phyloP scores from a whole-genome alignment of 768 basidiomycete genomes.

The Hortiboletus flavorubellus region DNA sequence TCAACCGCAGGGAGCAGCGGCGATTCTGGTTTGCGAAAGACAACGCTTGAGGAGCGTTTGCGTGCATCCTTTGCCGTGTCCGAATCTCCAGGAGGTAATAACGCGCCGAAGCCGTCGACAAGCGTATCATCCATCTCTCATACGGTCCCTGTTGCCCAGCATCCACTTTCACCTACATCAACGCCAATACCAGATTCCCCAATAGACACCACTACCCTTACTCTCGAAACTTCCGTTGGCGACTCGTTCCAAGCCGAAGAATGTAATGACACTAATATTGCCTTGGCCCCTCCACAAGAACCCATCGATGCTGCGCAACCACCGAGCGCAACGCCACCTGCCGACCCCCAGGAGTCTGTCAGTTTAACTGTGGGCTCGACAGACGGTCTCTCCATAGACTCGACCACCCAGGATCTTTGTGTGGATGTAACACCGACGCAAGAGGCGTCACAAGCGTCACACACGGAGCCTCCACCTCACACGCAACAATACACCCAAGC shows the following conservation, averaged over 20 bases:
- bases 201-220: background rate
- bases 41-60: constrained; percentile 74
- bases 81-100: constrained; percentile 46
- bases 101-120: constrained; percentile 40
- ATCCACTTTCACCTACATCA: constrained; percentile 41
- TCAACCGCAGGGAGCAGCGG: constrained; percentile 10
- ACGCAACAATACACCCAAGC: background rate
- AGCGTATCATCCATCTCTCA: constrained; percentile 37
- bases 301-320: background rate
- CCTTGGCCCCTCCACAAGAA: background rate
- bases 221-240: background rate
- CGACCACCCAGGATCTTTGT: background rate
- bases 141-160: constrained; percentile 23
- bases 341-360: background rate
- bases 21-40: constrained; percentile 40
- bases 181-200: constrained; percentile 45
- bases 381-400: background rate
- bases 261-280: background rate
- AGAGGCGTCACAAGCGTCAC: background rate
- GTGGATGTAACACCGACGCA: background rate
- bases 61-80: constrained; percentile 58
- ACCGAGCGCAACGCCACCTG: background rate
- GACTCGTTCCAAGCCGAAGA: constrained; percentile 1
- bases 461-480: background rate
- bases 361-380: background rate